Evolutionary conservation across 768 basidiomycete genomes (phyloP), one percentile per base, ranked within the genome.

Genomic region (Boletus coccyginus): DNA sequence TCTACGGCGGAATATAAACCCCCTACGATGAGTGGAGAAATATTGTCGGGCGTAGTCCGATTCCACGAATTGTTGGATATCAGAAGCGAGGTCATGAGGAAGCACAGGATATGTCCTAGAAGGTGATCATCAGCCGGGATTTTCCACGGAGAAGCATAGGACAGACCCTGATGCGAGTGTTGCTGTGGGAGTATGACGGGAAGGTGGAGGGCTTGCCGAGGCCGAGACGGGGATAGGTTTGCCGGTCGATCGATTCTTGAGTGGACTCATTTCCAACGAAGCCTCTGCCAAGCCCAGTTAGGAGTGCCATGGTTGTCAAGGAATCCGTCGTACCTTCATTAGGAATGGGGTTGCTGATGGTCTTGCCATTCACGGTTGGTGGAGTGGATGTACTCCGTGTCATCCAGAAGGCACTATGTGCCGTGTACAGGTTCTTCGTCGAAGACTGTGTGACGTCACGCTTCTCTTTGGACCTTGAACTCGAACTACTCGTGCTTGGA

Each of bases 21-120:
- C 94, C 9, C 85, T 89, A n/a, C 87, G 82, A 64, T 94, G 92
- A 1, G 86, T 93, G 17, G 93, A 90, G 67, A 98, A 95, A 69
- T 95, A 96, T 61, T 86, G 87, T 45, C 78, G 79, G 36, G 94
- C 92, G 69, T 89, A 97, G 38, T 92, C 88, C 0, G 88, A 88
- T 65, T 91, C 84, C 6, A 87, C 86, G 70, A 96, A 95, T 60
- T 88, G 88, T 62, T 90, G 85, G 41, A 96, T 96, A 62, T 94
- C 91, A 31, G 83, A 84, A 3, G 85, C 87, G 40, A 95, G 84
- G 55, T 88, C 90, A 31, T 85, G 77, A 1, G 94, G 94, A 27
- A 96, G 78, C 16, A 86, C 80, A 10, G 88, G 92, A 66, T 89
- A 86, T 43, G 81, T 83, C 46, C 91, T 94, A 59, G 31, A 65